phyloP scores from a whole-genome alignment of 768 basidiomycete genomes.

The Collybia sordida region DNA sequence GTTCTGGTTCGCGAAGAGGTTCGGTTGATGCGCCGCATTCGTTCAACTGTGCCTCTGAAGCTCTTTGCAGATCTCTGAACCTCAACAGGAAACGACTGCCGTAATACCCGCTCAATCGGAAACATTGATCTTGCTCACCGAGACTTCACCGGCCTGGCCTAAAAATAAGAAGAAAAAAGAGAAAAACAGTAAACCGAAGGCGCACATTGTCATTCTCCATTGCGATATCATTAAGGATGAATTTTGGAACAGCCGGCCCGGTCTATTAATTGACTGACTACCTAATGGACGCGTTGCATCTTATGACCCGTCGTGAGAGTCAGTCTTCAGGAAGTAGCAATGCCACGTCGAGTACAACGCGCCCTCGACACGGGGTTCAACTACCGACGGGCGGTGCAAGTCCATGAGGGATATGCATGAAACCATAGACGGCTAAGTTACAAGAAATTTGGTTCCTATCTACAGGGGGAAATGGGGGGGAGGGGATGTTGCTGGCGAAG shows the following conservation, averaged over 20 bases:
- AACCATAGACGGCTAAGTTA: neutral
- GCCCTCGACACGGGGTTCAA: no score
- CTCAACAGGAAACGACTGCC: neutral
- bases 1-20: conserved; percentile 72
- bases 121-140: neutral
- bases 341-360: neutral
- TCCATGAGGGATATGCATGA: neutral
- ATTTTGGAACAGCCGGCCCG: conserved; percentile 72
- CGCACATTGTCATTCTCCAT: conserved; percentile 60
- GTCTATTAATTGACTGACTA: conserved; percentile 35
- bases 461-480: neutral
- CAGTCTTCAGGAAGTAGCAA: neutral
- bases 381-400: no score
- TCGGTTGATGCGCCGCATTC: conserved; percentile 4
- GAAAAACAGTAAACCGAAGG: conserved; percentile 34
- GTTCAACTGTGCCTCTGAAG: neutral
- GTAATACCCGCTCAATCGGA: neutral
- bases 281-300: no score
- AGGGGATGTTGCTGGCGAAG: no score
- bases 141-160: conserved; percentile 3
- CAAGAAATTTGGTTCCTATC: conserved; percentile 1
- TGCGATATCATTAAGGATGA: conserved; percentile 82
- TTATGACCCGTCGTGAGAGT: neutral
- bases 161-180: conserved; percentile 19
- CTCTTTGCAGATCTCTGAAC: conserved; percentile 5